Evolutionary conservation across 2,329 filamentous ascomycete species (phyloP).

Genomic region (Aureobasidium musti): DNA sequence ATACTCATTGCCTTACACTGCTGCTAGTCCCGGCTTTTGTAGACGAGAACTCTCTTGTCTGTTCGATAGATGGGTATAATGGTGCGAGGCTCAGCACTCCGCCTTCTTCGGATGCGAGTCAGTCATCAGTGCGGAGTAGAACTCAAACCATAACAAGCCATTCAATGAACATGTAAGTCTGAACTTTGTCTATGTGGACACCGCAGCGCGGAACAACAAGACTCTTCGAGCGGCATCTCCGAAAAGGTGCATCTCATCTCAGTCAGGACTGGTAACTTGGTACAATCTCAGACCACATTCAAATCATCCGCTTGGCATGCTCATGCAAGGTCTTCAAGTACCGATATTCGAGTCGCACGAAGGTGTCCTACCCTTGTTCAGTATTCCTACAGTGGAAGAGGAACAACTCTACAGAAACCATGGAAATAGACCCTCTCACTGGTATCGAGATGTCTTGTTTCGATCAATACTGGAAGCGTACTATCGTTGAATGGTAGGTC

Average conservation of each 20-base stretch:
- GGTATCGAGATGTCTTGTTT: not conserved
- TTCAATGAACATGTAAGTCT: not conserved
- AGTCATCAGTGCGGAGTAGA: slow-evolving; percentile 2
- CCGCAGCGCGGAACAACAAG: not conserved
- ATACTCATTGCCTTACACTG: not conserved
- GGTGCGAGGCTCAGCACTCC: not conserved
- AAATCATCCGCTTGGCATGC: no score
- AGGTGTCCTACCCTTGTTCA: no score
- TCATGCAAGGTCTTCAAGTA: no score
- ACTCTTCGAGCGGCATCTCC: not conserved
- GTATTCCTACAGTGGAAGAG: no score
- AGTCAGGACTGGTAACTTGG: not conserved
- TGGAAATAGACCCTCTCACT: no score
- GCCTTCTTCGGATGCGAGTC: not conserved
- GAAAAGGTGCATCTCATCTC: not conserved
- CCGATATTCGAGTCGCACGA: no score
- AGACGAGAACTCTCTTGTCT: not conserved
- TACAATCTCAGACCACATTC: not conserved
- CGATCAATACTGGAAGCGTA: not conserved
- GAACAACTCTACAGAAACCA: no score
- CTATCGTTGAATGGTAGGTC: not conserved
- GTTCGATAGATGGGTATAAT: not conserved
- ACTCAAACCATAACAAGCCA: not conserved
- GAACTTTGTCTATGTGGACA: not conserved
- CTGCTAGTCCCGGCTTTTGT: not conserved